Base-by-base conservation (phyloP, 139 green algal species). In the Tetraselmis chui region DNA sequence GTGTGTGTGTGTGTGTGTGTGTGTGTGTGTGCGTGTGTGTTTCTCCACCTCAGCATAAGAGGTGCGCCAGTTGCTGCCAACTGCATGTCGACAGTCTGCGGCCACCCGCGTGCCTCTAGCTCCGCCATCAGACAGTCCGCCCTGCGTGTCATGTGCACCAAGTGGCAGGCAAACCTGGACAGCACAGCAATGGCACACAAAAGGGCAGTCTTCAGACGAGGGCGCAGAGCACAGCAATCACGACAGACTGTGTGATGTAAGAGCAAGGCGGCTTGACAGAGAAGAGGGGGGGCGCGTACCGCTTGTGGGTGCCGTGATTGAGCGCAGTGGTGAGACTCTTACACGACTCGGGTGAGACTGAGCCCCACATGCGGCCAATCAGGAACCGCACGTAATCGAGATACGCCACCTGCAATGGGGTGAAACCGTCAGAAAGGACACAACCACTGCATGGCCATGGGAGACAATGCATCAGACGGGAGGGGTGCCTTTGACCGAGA, bases 271-370 rank as follows among this genome's bases (percentile, higher is more conserved):
- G 45, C 11, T 18, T 18, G 45, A 5, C 45, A 5, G 45, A 18
- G 45, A n/a, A n/a, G 45, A 18, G 45, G 45, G 45, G 45, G 45
- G 45, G 45, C 11, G 45, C 11, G 45, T 5, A 67, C 45, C 78
- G 23, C 78, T 82, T 82, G 78, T 82, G 78, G 31, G 67, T 82
- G 78, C 78, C 78, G 31, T 82, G 78, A 31, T 82, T 82, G 78
- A 82, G 30, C 22, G 29, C 32, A 2, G 31, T 58, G 25, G 78
- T 28, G 31, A 76, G 59, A 25, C 24, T 31, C 28, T 30, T 58
- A n/a, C 59, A 82, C n/a, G 78, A 82, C 78, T 32, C 31, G 18
- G 30, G 30, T 25, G 78, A 76, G 29, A 32, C 59, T 28, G 78
- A 30, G 0, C 78, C 78, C 29, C 78, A 74, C 78, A 82, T 82